Conservation (phyloP, 495 filamentous ascomycete species). For the Aspergillus sclerotioniger region DNA sequence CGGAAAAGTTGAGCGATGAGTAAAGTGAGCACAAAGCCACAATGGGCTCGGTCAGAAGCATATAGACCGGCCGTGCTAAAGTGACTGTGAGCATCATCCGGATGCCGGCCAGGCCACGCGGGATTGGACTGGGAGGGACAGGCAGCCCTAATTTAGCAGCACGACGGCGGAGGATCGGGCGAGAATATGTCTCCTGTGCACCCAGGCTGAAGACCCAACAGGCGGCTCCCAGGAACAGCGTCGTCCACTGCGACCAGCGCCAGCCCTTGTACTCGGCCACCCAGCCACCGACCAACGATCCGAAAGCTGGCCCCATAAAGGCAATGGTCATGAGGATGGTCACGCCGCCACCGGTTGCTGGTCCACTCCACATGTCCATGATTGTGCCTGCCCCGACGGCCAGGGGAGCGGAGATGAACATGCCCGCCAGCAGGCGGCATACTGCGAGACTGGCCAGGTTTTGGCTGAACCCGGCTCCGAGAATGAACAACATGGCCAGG, state of each 20-base stretch:
- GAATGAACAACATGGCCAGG: slow-evolving; percentile 57
- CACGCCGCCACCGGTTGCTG: slow-evolving; percentile 28
- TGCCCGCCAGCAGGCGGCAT: slow-evolving; percentile 61
- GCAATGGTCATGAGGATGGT: slow-evolving; percentile 40
- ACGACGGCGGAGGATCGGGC: slow-evolving; percentile 54
- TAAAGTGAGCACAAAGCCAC: slow-evolving; percentile 62
- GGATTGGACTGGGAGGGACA: slow-evolving; percentile 34
- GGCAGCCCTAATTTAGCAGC: slow-evolving; percentile 41
- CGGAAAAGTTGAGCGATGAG: slow-evolving; percentile 59
- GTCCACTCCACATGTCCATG: slow-evolving; percentile 38
- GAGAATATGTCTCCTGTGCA: slow-evolving; percentile 62
- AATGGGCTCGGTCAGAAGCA: slow-evolving; percentile 66
- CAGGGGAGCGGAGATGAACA: slow-evolving; percentile 38
- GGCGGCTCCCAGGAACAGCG: slow-evolving; percentile 32
- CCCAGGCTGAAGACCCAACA: slow-evolving; percentile 42
- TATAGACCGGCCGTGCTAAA: slow-evolving; percentile 58
- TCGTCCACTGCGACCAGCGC: slow-evolving; percentile 62
- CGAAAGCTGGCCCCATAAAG: slow-evolving; percentile 31
- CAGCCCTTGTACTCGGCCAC: slow-evolving; percentile 55
- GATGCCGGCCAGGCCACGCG: slow-evolving; percentile 26
- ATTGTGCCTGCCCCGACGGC: slow-evolving; percentile 40
- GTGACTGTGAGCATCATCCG: slow-evolving; percentile 54
- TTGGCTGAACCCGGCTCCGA: slow-evolving; percentile 59
- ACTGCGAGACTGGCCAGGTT: slow-evolving; percentile 55
- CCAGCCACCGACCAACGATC: slow-evolving; percentile 63